These are phyloP conservation scores for Leptomonas seymouri DNA, from an alignment of 208 protist genomes.

Conservation along the genomic window DNA sequence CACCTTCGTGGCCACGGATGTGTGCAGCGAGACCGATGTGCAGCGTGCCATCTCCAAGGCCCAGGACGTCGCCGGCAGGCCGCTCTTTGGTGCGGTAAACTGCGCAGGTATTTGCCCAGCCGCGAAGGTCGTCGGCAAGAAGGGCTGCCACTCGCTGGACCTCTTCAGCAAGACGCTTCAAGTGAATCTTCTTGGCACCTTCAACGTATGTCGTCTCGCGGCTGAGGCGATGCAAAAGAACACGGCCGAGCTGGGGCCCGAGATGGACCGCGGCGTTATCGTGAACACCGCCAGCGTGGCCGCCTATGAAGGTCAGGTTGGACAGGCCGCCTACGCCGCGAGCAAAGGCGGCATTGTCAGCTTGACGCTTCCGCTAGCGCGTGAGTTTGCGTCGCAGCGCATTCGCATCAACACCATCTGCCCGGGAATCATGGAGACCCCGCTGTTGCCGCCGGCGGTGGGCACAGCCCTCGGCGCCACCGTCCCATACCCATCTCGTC, in stretches of 20 bases:
- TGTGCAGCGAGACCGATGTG: slow-evolving; percentile 56
- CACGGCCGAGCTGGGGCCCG: slow-evolving; percentile 14
- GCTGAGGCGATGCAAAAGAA: slow-evolving; percentile 54
- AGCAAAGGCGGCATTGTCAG: slow-evolving; percentile 77
- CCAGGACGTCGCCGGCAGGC: slow-evolving; percentile 45
- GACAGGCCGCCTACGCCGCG: slow-evolving; percentile 83
- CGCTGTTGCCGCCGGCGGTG: slow-evolving; percentile 54
- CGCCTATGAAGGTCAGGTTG: slow-evolving; percentile 88
- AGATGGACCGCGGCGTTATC: slow-evolving; percentile 78
- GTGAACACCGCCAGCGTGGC: slow-evolving; percentile 83
- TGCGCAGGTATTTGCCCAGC: slow-evolving; percentile 66
- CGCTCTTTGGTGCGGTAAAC: slow-evolving; percentile 74
- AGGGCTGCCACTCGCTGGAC: slow-evolving; percentile 50
- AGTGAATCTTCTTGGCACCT: slow-evolving; percentile 82
- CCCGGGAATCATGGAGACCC: slow-evolving; percentile 80
- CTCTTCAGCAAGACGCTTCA: slow-evolving; percentile 58
- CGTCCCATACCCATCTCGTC: slow-evolving; percentile 66
- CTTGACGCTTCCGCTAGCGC: slow-evolving; percentile 77
- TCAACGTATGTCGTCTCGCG: slow-evolving; percentile 71
- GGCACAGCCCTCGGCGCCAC: slow-evolving; percentile 33
- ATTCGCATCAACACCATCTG: slow-evolving; percentile 83
- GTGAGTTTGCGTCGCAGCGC: slow-evolving; percentile 53
- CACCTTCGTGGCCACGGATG: slow-evolving; percentile 41
- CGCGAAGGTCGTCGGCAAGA: slow-evolving; percentile 37
- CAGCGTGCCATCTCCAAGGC: slow-evolving; percentile 47